These are phyloP conservation scores for Cystofilobasidium capitatum DNA, from an alignment of 768 basidiomycete genomes.

Conservation along the genomic window DNA sequence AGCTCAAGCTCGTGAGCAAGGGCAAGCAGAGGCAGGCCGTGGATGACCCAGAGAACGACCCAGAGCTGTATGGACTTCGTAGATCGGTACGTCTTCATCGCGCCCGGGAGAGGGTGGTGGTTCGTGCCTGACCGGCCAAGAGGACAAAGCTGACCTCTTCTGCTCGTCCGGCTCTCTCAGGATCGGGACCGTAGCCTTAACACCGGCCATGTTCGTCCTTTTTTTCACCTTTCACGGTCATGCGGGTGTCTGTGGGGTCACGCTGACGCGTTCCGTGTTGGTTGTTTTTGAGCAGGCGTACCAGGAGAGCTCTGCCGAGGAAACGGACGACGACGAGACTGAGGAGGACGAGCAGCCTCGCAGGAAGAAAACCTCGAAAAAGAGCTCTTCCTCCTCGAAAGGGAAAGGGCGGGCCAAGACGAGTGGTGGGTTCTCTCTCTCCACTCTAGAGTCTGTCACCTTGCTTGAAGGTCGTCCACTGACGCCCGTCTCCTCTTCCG, in stretches of 20 bases:
- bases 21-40: conserved; percentile 4
- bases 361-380: conserved; percentile 22
- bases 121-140: neutral
- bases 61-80: conserved; percentile 19
- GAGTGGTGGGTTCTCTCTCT: conserved; percentile 5
- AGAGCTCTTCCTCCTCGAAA: conserved; percentile 9
- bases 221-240: too few species aligned
- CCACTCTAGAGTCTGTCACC: neutral
- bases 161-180: neutral
- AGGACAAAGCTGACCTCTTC: neutral
- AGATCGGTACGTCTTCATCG: conserved; percentile 11
- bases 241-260: too few species aligned
- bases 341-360: conserved; percentile 28
- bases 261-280: neutral
- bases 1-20: neutral
- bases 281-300: neutral
- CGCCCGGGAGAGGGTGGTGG: too few species aligned
- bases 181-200: conserved; percentile 8
- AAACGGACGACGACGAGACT: conserved; percentile 30
- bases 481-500: neutral
- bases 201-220: neutral
- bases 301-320: conserved; percentile 30
- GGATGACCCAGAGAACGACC: conserved; percentile 15
- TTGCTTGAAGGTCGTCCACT: neutral
- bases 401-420: neutral